phyloP scores from a whole-genome alignment of 345 rosid species.

The Melaleuca quinquenervia region DNA sequence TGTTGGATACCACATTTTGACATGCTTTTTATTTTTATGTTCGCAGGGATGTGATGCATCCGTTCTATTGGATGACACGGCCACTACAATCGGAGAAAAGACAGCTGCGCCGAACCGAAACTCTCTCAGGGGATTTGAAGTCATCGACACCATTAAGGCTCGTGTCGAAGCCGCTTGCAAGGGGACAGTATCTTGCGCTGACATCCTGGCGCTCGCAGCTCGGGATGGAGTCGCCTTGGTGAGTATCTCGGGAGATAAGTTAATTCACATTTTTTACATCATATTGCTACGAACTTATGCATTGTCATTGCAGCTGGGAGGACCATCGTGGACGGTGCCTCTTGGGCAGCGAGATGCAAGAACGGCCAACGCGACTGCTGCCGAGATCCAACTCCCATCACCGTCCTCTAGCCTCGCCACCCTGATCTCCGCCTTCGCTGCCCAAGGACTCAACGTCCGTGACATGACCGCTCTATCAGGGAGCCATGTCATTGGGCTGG shows the following conservation, averaged over 20 bases:
- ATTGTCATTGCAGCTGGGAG: conserved; percentile 8
- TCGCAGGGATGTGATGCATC: conserved; percentile 73
- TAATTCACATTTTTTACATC: neutral
- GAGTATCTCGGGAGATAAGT: neutral
- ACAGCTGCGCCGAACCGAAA: conserved; percentile 68
- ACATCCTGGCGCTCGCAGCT: conserved; percentile 67
- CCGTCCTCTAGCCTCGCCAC: conserved; percentile 17
- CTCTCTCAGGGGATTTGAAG: conserved; percentile 73
- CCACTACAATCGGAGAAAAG: conserved; percentile 54
- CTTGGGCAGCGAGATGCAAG: conserved; percentile 40
- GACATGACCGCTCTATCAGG: conserved; percentile 36
- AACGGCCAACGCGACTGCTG: conserved; percentile 25
- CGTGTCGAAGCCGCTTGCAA: conserved; percentile 57
- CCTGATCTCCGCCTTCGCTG: conserved; percentile 20
- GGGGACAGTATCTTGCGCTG: conserved; percentile 67
- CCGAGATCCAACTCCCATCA: conserved; percentile 32
- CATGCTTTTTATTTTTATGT: neutral
- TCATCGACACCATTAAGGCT: conserved; percentile 55
- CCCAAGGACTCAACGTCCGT: conserved; percentile 20
- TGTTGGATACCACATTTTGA: too few relatives aligned
- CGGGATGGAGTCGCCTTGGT: conserved; percentile 63
- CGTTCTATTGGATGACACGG: conserved; percentile 56
- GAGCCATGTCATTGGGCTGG: conserved; percentile 19
- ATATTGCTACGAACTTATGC: neutral
- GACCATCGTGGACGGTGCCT: conserved; percentile 22